Conservation (phyloP, 805 yeast species). For the Lipomyces yamanashiensis region DNA sequence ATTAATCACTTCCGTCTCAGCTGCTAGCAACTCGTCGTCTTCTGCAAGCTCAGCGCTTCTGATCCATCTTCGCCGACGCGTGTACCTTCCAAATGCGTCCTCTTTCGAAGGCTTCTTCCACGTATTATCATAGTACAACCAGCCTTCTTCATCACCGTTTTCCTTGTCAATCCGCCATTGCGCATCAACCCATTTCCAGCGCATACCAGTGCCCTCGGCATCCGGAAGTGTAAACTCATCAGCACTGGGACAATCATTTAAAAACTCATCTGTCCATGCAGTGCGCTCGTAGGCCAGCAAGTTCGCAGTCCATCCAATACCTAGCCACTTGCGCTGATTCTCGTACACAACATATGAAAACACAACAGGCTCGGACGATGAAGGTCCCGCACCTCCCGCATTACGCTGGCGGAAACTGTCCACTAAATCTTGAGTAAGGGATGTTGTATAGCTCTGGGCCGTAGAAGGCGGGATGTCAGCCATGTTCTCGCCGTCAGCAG, state of each 20-base stretch:
- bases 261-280: constrained; percentile 96
- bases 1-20: constrained; percentile 17
- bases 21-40: constrained; percentile 29
- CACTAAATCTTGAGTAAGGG: constrained; percentile 16
- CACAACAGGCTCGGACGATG: constrained; percentile 55
- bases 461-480: background rate
- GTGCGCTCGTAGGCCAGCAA: constrained; percentile 90
- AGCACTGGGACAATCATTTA: constrained; percentile 80
- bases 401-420: constrained; percentile 19
- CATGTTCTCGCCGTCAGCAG: constrained; percentile 1
- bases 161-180: constrained; percentile 84
- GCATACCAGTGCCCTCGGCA: constrained; percentile 66
- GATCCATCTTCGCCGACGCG: constrained; percentile 94
- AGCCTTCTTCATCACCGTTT: constrained; percentile 65
- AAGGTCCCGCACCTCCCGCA: constrained; percentile 2
- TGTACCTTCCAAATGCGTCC: constrained; percentile 85
- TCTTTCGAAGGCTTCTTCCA: constrained; percentile 92
- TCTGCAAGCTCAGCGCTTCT: constrained; percentile 84
- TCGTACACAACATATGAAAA: constrained; percentile 93
- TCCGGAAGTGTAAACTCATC: constrained; percentile 82
- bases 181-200: constrained; percentile 94
- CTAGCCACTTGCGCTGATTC: constrained; percentile 96
- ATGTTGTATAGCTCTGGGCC: constrained; percentile 24
- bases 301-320: constrained; percentile 96
- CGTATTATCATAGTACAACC: constrained; percentile 84